These are phyloP conservation scores for Mycena belliarum DNA, from an alignment of 768 basidiomycete genomes.

Conservation along the genomic window DNA sequence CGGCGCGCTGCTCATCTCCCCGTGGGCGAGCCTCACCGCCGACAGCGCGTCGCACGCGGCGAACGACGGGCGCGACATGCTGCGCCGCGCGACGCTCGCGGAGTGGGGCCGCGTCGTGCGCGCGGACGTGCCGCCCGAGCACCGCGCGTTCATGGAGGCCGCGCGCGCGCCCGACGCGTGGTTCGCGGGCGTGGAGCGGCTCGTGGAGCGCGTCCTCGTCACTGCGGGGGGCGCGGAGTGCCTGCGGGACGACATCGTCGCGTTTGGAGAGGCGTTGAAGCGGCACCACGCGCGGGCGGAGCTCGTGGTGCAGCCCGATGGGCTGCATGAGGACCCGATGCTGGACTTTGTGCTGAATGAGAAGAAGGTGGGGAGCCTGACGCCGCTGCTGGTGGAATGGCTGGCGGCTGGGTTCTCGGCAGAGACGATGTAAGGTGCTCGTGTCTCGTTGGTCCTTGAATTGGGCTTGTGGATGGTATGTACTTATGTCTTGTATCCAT, in stretches of 20 bases:
- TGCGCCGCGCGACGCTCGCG: constrained; percentile 17
- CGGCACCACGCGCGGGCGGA: constrained; percentile 22
- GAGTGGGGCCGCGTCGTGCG: constrained; percentile 24
- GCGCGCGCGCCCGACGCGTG: constrained; percentile 32
- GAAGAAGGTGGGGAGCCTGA: constrained; percentile 19
- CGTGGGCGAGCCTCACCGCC: constrained; percentile 35
- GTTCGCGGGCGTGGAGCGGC: constrained; percentile 32
- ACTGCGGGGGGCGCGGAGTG: constrained; percentile 38
- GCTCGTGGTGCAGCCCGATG: constrained; percentile 32
- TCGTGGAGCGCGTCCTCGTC: constrained; percentile 36
- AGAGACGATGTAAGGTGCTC: no score
- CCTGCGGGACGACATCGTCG: constrained; percentile 34
- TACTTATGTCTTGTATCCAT: no score
- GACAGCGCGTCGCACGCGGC: constrained; percentile 26
- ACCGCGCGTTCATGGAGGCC: constrained; percentile 34
- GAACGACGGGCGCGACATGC: constrained; percentile 30
- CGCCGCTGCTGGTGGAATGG: constrained; percentile 19
- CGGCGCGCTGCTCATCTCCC: constrained; percentile 33
- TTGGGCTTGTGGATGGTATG: no score
- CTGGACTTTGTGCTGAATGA: constrained; percentile 30
- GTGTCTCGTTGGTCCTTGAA: no score
- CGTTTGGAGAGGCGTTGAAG: constrained; percentile 25
- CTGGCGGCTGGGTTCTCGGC: no score
- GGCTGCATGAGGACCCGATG: constrained; percentile 39
- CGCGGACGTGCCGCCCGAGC: constrained; percentile 26